Conservation (phyloP, 1,139 yeast species). For the Yamadazyma atlantica region DNA sequence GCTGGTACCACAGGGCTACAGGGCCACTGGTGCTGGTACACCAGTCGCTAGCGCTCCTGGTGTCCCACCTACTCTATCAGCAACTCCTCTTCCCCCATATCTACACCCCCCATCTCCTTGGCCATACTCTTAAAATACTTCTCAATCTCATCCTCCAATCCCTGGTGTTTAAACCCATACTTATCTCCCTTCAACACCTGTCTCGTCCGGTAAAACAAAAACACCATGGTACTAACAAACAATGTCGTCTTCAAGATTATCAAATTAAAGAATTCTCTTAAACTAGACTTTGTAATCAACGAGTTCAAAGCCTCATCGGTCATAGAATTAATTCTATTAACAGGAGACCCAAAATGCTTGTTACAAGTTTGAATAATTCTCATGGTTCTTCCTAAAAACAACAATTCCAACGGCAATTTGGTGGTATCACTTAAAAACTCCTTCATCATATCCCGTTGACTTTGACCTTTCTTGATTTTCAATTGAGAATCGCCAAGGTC, state of each 20-base stretch:
- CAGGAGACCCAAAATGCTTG: slow-evolving; percentile 67
- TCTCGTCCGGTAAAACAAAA: slow-evolving; percentile 38
- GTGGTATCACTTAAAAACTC: slow-evolving; percentile 60
- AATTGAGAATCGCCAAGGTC: slow-evolving; percentile 19
- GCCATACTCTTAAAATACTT: slow-evolving; percentile 43
- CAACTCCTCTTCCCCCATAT: too few relatives aligned
- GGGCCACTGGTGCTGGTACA: too few relatives aligned
- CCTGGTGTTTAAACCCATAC: slow-evolving; percentile 34
- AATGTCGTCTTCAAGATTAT: slow-evolving; percentile 37
- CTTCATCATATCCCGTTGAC: slow-evolving; percentile 21
- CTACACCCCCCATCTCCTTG: slow-evolving; percentile 41
- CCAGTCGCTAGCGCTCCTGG: too few relatives aligned
- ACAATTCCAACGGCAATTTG: slow-evolving; percentile 64
- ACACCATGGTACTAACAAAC: slow-evolving; percentile 43
- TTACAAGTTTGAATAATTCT: slow-evolving; percentile 72
- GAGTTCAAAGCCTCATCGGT: slow-evolving; percentile 52
- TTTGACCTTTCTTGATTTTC: too few relatives aligned
- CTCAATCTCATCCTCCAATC: slow-evolving; percentile 51
- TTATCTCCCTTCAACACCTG: slow-evolving; percentile 36
- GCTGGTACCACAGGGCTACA: too few relatives aligned
- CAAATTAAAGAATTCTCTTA: slow-evolving; percentile 23
- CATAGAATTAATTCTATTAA: slow-evolving; percentile 64
- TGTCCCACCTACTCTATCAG: too few relatives aligned
- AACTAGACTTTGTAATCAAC: slow-evolving; percentile 16
- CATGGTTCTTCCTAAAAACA: slow-evolving; percentile 70